These are phyloP conservation scores for Phaeosphaeriaceae sp. DNA, from an alignment of 2,329 filamentous ascomycete species.

Conservation along the genomic window DNA sequence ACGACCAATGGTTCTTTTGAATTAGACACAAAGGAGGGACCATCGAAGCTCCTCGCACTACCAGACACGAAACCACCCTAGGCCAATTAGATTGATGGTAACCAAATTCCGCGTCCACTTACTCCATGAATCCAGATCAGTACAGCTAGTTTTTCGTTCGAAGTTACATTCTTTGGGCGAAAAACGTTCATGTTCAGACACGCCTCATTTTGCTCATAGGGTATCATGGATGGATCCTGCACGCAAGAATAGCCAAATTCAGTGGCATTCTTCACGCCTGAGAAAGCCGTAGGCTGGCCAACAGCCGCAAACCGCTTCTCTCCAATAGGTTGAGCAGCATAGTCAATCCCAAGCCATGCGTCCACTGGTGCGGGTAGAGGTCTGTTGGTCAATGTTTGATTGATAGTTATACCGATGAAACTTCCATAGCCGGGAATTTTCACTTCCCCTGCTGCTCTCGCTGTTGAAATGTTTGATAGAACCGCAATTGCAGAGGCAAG, in stretches of 20 bases:
- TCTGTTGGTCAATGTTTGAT: conserved; percentile 45
- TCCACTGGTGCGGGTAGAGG: conserved; percentile 47
- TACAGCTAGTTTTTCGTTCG: conserved; percentile 29
- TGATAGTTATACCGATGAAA: conserved; percentile 47
- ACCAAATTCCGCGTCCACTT: not conserved
- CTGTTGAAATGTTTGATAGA: not conserved
- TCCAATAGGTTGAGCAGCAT: conserved; percentile 48
- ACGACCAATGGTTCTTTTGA: conserved; percentile 30
- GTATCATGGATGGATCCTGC: conserved; percentile 49
- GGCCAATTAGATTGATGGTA: not conserved
- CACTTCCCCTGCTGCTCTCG: conserved; percentile 8
- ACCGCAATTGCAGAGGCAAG: not conserved
- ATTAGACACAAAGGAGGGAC: conserved; percentile 32
- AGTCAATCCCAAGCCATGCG: conserved; percentile 58
- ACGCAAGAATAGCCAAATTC: conserved; percentile 50
- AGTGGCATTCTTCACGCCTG: conserved; percentile 46
- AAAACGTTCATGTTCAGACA: conserved; percentile 39
- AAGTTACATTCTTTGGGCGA: conserved; percentile 22
- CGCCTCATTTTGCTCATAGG: conserved; percentile 27
- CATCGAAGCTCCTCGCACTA: conserved; percentile 34
- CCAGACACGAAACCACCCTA: conserved; percentile 28
- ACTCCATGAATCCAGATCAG: conserved; percentile 41
- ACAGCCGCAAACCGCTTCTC: conserved; percentile 49
- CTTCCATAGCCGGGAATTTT: conserved; percentile 47
- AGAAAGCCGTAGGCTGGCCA: conserved; percentile 46